Percentiles rank a stretch among this genome's conserved stretches.
Conservation (phyloP, 441 rosid genomes). For the Adansonia gregorii region DNA sequence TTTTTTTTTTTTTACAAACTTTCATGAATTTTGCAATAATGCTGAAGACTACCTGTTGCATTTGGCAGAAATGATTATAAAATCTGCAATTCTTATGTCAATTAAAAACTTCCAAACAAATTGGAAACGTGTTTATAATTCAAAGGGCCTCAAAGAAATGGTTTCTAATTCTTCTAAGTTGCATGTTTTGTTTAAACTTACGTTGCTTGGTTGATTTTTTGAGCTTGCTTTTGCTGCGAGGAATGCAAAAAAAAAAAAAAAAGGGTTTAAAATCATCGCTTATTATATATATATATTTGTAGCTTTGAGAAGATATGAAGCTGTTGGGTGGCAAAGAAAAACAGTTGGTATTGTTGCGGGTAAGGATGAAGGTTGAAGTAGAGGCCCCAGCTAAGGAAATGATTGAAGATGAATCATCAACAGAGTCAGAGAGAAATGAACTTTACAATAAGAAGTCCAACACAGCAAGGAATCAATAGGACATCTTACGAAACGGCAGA, state of each 20-base stretch:
- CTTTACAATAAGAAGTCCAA: neutral
- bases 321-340: conserved; percentile 67
- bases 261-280: too few species aligned
- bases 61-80: neutral
- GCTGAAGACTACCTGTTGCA: neutral
- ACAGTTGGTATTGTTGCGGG: conserved; percentile 55
- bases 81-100: neutral
- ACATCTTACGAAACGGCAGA: conserved; percentile 31
- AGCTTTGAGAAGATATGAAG: conserved; percentile 68
- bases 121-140: too few species aligned
- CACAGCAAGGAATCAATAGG: conserved; percentile 27
- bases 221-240: too few species aligned
- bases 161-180: too few species aligned
- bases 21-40: neutral
- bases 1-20: neutral
- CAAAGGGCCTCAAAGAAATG: too few species aligned
- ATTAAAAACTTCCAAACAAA: too few species aligned
- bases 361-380: conserved; percentile 44
- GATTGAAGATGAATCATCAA: conserved; percentile 31
- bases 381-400: conserved; percentile 27
- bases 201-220: too few species aligned
- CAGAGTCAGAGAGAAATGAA: conserved; percentile 30
- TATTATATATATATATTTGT: conserved; percentile 10
- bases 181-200: too few species aligned
- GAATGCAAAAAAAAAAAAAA: too few species aligned